Evolutionary conservation across 2,329 filamentous ascomycete genomes (phyloP), one percentile per base, ranked within the genome.

Genomic region (Fusarium sp.): DNA sequence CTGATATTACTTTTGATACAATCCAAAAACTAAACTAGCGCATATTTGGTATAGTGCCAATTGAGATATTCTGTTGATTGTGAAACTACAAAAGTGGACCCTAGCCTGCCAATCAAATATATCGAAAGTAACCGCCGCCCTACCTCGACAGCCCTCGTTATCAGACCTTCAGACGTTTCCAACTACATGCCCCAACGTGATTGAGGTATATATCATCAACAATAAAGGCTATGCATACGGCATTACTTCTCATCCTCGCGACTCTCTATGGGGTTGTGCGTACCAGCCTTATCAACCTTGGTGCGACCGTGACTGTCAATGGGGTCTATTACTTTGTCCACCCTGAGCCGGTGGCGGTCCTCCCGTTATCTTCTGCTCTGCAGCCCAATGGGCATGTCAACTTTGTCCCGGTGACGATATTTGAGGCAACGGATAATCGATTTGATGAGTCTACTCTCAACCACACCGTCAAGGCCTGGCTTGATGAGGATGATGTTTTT

Each of bases 361-460:
- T 36, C 13, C 32, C 50, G 9, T 14, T 20, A 11, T 14, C 50
- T 26, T 26, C n/a, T 8, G 14, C 3, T 20, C 22, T n/a, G 8
- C 5, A 9, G 1, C 3, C 14, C 6, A 9, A 26, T 12, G 24
- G 17, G 1, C 7, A 6, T 26, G 12, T 5, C 4, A 4, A 22
- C 1, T 36, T 52, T 26, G 5, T 52, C 13, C 50, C 50, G 9
- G 22, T 6, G 2, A 36, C 50, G 2, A 11, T 52, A 7, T 52
- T 26, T 6, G 32, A 52, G 18, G 32, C 50, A 36, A 22, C 0
- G 1, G 50, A 36, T 0, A 22, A 36, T 6, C n/a, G 0, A 17
- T 52, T 52, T 2, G 50, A 52, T 12, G n/a, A 36, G 18, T 26
- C 50, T 20, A 26, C 12, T 15, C 32, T 36, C 9, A 36, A 36